Evolutionary conservation across 805 yeast species (phyloP).

Genomic region (Wickerhamomyces queroliae): DNA sequence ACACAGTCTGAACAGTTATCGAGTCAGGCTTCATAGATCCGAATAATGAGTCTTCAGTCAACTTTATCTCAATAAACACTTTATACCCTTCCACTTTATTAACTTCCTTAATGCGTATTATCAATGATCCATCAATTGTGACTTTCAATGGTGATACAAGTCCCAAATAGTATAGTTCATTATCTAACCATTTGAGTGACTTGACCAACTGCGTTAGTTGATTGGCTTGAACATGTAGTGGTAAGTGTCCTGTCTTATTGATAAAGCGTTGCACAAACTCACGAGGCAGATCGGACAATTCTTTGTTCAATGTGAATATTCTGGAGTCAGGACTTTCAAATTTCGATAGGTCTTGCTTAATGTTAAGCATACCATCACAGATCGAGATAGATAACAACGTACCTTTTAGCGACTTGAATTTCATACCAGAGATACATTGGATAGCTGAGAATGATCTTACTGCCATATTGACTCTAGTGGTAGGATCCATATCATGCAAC

Average conservation of each 20-base stretch:
- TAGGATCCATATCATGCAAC: neutral
- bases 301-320: neutral
- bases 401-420: neutral
- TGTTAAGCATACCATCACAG: neutral
- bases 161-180: conserved; percentile 14
- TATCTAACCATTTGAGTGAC: conserved; percentile 5
- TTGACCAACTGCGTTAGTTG: conserved; percentile 4
- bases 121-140: conserved; percentile 3
- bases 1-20: conserved; percentile 5
- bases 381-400: neutral
- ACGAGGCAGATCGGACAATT: neutral
- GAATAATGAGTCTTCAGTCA: conserved; percentile 10
- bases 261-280: neutral
- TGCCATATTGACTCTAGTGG: neutral
- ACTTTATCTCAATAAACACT: conserved; percentile 5
- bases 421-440: neutral
- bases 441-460: neutral
- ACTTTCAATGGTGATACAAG: conserved; percentile 9
- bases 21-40: conserved; percentile 1
- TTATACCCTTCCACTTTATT: conserved; percentile 14
- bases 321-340: neutral
- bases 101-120: conserved; percentile 12
- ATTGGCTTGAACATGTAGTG: conserved; percentile 3
- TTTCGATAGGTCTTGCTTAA: neutral
- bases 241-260: neutral